Conservation (phyloP, 768 basidiomycete species). For the Xerocomus brunneocitrinus region DNA sequence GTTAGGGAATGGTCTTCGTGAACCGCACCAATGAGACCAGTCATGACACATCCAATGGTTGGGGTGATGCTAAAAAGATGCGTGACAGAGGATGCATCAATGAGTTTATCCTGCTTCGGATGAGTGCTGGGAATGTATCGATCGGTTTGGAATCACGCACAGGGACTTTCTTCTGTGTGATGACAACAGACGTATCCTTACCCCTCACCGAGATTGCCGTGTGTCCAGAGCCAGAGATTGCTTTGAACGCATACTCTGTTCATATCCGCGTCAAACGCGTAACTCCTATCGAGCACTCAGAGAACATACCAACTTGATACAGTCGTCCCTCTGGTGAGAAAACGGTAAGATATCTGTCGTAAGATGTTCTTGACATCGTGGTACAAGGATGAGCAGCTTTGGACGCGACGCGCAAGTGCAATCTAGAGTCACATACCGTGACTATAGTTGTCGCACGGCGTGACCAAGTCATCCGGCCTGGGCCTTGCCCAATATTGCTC, state of each 20-base stretch:
- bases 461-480: not conserved
- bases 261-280: slow-evolving; percentile 9
- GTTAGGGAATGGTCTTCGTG: not conserved
- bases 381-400: slow-evolving; percentile 26
- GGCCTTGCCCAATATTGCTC: too few species aligned
- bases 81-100: slow-evolving; percentile 90
- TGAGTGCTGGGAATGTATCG: not conserved
- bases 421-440: slow-evolving; percentile 30
- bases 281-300: not conserved
- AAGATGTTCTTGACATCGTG: slow-evolving; percentile 92
- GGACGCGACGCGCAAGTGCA: slow-evolving; percentile 59
- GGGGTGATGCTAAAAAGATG: slow-evolving; percentile 96
- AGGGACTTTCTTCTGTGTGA: slow-evolving; percentile 98
- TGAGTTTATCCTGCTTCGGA: slow-evolving; percentile 80
- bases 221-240: slow-evolving; percentile 94
- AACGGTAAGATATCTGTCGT: slow-evolving; percentile 94
- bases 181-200: slow-evolving; percentile 90
- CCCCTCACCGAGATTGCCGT: slow-evolving; percentile 91
- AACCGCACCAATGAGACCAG: slow-evolving; percentile 82
- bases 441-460: slow-evolving; percentile 14
- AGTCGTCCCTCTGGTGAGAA: slow-evolving; percentile 96
- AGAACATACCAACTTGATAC: slow-evolving; percentile 90
- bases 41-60: slow-evolving; percentile 96
- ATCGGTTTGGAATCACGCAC: slow-evolving; percentile 44
- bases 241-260: slow-evolving; percentile 98